Evolutionary conservation across 305 asterid genomes (phyloP).

Genomic region (Fraxinus floribunda): DNA sequence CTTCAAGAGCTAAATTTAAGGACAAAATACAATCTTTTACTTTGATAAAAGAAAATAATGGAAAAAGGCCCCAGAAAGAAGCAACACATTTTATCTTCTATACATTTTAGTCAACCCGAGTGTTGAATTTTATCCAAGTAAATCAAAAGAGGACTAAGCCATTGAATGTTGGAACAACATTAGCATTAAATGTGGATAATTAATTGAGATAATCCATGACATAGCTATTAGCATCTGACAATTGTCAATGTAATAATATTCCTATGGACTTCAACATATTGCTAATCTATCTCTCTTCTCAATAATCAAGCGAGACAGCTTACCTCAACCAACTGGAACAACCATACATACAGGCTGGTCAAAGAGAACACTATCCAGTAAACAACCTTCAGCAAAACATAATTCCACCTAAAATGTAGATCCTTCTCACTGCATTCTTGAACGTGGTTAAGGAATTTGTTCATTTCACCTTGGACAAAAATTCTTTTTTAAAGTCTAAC

Average conservation of each 20-base stretch:
- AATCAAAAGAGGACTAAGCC: conserved; percentile 4
- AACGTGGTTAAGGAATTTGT: not conserved
- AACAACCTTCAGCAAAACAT: not conserved
- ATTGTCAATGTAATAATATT: not conserved
- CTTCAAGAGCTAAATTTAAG: conserved; percentile 63
- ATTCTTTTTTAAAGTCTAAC: not conserved
- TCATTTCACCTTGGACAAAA: not conserved
- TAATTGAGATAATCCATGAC: not conserved
- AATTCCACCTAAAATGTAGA: not conserved
- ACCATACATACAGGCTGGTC: not conserved
- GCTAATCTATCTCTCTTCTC: not conserved
- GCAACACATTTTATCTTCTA: not conserved
- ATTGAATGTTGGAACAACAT: not conserved
- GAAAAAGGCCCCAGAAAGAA: not conserved
- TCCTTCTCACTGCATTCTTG: not conserved
- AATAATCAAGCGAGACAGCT: not conserved
- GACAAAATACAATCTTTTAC: not conserved
- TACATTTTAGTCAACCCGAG: not conserved
- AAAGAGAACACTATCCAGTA: not conserved
- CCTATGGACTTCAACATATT: not conserved
- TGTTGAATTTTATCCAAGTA: not conserved
- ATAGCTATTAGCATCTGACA: not conserved
- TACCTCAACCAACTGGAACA: not conserved
- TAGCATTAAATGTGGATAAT: not conserved
- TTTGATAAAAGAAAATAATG: conserved; percentile 15